Percentiles rank a stretch among this genome's conserved stretches.
Conservation (phyloP, 306 rosid genomes). For the Luffa aegyptiaca region DNA sequence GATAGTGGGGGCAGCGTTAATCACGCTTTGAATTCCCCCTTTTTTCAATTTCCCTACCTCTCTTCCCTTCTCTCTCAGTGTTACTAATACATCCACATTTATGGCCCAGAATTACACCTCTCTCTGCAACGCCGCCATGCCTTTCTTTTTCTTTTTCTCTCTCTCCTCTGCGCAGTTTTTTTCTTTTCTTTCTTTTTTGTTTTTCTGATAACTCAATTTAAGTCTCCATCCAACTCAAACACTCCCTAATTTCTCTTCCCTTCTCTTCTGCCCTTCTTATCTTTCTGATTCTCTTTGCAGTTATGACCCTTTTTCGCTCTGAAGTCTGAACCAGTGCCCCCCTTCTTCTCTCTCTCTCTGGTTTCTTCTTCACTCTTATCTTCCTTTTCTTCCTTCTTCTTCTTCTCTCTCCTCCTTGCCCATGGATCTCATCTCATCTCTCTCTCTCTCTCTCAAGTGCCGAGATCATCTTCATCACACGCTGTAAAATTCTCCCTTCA, state of each 20-base stretch:
- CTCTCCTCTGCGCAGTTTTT: slow-evolving; percentile 19
- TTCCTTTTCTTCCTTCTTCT: background rate
- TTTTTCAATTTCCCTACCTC: background rate
- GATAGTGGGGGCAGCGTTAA: slow-evolving; percentile 6
- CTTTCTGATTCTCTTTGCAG: slow-evolving; percentile 1
- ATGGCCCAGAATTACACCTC: slow-evolving; percentile 36
- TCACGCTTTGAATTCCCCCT: slow-evolving; percentile 15
- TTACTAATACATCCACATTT: slow-evolving; percentile 21
- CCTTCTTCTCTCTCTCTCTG: background rate
- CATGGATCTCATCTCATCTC: slow-evolving; percentile 28
- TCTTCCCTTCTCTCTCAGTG: background rate
- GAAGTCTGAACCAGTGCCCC: background rate
- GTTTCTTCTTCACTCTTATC: background rate
- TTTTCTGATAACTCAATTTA: slow-evolving; percentile 35
- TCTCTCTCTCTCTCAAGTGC: slow-evolving; percentile 1
- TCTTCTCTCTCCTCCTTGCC: slow-evolving; percentile 18
- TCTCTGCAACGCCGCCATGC: slow-evolving; percentile 87
- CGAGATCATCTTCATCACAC: background rate
- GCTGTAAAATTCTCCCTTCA: background rate
- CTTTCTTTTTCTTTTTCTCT: slow-evolving; percentile 33
- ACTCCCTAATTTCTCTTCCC: background rate
- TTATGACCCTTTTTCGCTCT: background rate
- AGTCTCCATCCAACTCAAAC: slow-evolving; percentile 13
- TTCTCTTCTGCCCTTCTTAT: background rate
- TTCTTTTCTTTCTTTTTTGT: background rate